phyloP scores from a whole-genome alignment of 176 grass and related monocot species.

The Bothriochloa decipiens region DNA sequence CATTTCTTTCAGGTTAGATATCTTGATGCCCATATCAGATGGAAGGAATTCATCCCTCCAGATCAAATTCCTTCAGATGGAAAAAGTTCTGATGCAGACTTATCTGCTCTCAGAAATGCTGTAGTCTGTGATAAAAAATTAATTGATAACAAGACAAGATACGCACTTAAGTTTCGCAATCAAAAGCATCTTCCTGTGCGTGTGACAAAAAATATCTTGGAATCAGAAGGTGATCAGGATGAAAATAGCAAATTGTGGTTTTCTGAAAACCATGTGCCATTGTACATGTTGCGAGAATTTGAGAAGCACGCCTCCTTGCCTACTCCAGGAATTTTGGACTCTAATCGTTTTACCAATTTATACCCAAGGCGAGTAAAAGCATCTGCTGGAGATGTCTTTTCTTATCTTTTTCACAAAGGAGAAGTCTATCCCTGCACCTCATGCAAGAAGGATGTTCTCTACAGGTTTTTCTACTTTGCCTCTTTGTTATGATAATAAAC shows the following conservation, averaged over 20 bases:
- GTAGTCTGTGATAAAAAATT: constrained; percentile 82
- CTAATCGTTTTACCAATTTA: constrained; percentile 49
- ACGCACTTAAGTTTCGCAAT: constrained; percentile 76
- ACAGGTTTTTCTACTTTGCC: constrained; percentile 62
- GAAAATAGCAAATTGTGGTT: constrained; percentile 81
- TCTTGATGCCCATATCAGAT: constrained; percentile 91
- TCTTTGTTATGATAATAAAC: constrained; percentile 21
- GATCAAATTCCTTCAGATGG: constrained; percentile 76
- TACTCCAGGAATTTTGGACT: constrained; percentile 32
- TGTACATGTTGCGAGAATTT: constrained; percentile 81
- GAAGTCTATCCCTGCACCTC: constrained; percentile 75
- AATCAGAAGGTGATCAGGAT: constrained; percentile 62
- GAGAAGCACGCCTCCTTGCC: constrained; percentile 62
- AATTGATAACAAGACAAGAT: constrained; percentile 68
- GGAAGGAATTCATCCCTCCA: constrained; percentile 85
- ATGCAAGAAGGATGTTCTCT: constrained; percentile 75
- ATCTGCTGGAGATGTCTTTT: constrained; percentile 60
- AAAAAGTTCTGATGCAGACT: constrained; percentile 67
- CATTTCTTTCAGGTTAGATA: constrained; percentile 84
- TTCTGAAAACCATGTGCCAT: constrained; percentile 85
- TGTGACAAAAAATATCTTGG: constrained; percentile 90
- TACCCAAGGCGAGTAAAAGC: constrained; percentile 50
- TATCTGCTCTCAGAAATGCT: constrained; percentile 86
- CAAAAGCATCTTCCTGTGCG: constrained; percentile 92
- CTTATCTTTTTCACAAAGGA: constrained; percentile 77